A percentile compares a stretch with the other conserved stretches of the same genome.
Evolutionary conservation across 2,329 filamentous ascomycete genomes (phyloP).

Genomic region (Colletotrichum shisoi): DNA sequence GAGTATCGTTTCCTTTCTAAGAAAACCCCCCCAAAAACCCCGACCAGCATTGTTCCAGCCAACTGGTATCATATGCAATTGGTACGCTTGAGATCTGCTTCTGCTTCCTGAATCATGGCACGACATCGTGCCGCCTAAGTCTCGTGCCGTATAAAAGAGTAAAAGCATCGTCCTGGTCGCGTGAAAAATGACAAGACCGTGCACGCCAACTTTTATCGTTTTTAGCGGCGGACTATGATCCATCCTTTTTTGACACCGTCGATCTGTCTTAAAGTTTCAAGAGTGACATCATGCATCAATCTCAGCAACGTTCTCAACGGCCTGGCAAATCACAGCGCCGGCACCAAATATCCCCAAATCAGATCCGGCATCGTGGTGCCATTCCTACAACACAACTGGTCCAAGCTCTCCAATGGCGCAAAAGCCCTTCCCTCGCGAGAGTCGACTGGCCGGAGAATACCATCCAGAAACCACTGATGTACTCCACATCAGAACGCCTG

Average conservation of each 20-base stretch:
- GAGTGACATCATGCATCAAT: conserved; percentile 4
- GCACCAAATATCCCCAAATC: not conserved
- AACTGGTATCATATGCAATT: conserved; percentile 10
- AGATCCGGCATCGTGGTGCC: not conserved
- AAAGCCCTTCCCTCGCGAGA: not conserved
- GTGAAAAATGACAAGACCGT: not conserved
- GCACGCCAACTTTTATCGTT: not conserved
- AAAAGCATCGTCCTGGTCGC: not conserved
- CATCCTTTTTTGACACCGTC: not conserved
- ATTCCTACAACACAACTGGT: not conserved
- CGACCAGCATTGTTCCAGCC: conserved; percentile 1
- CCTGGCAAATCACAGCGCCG: not conserved
- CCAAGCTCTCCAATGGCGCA: not conserved
- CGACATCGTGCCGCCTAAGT: not conserved
- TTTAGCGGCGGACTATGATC: not conserved
- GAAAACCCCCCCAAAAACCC: not conserved
- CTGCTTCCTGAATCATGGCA: not conserved
- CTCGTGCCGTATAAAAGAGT: not conserved
- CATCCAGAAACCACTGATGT: not conserved
- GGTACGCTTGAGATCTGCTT: conserved; percentile 1
- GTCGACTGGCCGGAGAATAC: not conserved
- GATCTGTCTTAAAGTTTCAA: not conserved
- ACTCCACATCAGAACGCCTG: not conserved
- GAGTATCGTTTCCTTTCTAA: not conserved
- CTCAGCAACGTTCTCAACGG: not conserved